phyloP scores from a whole-genome alignment of 169 alveolate species.

The Plasmodium vinckei region DNA sequence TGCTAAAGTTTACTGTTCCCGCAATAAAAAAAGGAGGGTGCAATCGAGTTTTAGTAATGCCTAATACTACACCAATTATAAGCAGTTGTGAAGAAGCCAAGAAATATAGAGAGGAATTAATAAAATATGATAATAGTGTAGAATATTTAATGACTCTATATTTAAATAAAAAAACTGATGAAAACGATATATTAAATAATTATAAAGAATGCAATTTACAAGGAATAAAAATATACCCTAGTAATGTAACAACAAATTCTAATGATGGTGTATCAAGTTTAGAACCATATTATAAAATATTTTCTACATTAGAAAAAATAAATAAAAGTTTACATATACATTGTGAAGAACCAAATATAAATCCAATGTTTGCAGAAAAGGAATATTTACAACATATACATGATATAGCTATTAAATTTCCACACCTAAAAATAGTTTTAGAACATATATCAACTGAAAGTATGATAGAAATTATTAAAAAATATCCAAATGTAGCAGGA shows the following conservation, averaged over 20 bases:
- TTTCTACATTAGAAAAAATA: conserved; percentile 79
- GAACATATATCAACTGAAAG: conserved; percentile 82
- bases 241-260: conserved; percentile 85
- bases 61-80: conserved; percentile 82
- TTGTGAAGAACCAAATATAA: conserved; percentile 82
- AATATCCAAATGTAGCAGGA: conserved; percentile 79
- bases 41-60: conserved; percentile 87
- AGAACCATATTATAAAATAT: conserved; percentile 81
- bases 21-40: conserved; percentile 71
- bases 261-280: conserved; percentile 78
- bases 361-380: conserved; percentile 82
- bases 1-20: conserved; percentile 42
- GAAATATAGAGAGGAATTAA: conserved; percentile 75
- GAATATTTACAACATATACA: conserved; percentile 76
- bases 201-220: conserved; percentile 79
- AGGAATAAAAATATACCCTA: conserved; percentile 86
- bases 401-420: conserved; percentile 79
- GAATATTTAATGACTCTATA: conserved; percentile 85
- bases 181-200: conserved; percentile 78
- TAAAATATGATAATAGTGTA: conserved; percentile 66
- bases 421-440: conserved; percentile 82
- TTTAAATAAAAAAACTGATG: conserved; percentile 76
- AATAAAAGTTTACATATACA: conserved; percentile 83
- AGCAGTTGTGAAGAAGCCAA: conserved; percentile 83
- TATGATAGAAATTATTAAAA: conserved; percentile 70